Percentiles rank a stretch among this genome's conserved stretches.
Conservation (phyloP, 1,139 yeast species). For the Saccharomyces uvarum region DNA sequence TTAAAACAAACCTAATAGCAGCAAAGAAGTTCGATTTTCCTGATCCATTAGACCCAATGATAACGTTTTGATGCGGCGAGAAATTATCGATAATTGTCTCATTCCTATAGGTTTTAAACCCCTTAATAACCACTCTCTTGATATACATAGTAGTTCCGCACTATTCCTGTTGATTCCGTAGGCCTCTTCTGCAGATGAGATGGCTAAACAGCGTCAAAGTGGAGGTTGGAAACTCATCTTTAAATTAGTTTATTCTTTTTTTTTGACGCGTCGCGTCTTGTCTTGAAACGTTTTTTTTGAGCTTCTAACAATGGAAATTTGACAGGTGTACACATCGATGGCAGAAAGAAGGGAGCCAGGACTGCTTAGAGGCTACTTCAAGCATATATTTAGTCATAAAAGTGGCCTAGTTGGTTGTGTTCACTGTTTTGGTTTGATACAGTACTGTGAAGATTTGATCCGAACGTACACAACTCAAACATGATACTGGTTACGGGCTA, state of each 20-base stretch:
- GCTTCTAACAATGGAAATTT: not conserved
- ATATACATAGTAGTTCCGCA: conserved; percentile 30
- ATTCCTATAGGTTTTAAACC: conserved; percentile 89
- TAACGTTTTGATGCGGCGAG: conserved; percentile 80
- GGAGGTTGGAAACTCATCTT: not conserved
- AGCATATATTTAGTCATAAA: not conserved
- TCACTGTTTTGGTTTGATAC: not conserved
- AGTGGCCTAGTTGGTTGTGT: not conserved
- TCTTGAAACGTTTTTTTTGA: not conserved
- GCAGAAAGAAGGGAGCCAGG: not conserved
- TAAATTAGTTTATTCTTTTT: not conserved
- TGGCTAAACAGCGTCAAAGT: not conserved
- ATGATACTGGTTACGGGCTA: not conserved
- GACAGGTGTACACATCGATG: not conserved
- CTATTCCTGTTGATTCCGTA: not conserved
- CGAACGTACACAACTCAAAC: not conserved
- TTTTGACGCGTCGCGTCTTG: not conserved
- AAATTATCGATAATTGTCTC: conserved; percentile 69
- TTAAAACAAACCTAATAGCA: conserved; percentile 85
- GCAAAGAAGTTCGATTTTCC: conserved; percentile 96
- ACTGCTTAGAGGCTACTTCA: not conserved
- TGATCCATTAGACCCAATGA: conserved; percentile 92
- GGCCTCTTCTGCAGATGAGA: not conserved
- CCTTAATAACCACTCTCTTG: conserved; percentile 65
- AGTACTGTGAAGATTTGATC: not conserved